A percentile compares a stretch with the other conserved stretches of the same genome.
These are phyloP conservation scores for Epichloe typhina DNA, from an alignment of 2,329 filamentous ascomycete genomes.

Conservation along the genomic window DNA sequence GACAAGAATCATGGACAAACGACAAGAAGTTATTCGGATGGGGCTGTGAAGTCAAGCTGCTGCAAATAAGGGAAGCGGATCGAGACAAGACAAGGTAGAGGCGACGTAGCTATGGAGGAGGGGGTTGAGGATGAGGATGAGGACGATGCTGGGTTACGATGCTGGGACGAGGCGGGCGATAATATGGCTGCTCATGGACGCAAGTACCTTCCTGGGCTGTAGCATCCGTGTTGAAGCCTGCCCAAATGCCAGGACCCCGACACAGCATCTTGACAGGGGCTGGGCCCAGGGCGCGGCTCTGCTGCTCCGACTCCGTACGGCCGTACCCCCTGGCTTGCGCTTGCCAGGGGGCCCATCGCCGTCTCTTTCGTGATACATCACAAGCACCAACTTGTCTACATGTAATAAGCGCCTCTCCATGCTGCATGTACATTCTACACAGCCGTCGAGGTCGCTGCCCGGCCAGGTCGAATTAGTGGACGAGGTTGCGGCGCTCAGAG, in stretches of 20 bases:
- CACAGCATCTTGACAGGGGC: neutral
- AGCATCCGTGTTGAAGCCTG: no score
- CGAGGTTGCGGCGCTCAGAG: no score
- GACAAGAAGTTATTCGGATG: neutral
- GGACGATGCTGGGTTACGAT: neutral
- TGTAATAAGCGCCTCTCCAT: neutral
- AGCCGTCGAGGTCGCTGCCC: neutral
- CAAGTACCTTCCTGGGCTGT: neutral
- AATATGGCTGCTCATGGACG: neutral
- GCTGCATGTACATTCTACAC: neutral
- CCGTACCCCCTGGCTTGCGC: neutral
- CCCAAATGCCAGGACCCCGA: neutral
- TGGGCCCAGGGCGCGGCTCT: neutral
- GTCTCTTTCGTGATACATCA: neutral
- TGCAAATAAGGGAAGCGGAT: neutral
- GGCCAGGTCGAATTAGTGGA: no score
- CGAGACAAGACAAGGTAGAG: neutral
- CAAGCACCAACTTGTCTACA: neutral
- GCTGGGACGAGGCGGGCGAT: neutral
- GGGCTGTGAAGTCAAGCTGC: neutral
- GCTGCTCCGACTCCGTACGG: neutral
- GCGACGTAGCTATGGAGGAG: neutral
- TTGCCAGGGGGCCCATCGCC: neutral
- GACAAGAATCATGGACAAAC: neutral
- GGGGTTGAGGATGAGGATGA: neutral